Percentiles rank a stretch among this genome's conserved stretches.
phyloP scores from a whole-genome alignment of 1,139 yeast genomes.

The Saccharomyces hybrid region DNA sequence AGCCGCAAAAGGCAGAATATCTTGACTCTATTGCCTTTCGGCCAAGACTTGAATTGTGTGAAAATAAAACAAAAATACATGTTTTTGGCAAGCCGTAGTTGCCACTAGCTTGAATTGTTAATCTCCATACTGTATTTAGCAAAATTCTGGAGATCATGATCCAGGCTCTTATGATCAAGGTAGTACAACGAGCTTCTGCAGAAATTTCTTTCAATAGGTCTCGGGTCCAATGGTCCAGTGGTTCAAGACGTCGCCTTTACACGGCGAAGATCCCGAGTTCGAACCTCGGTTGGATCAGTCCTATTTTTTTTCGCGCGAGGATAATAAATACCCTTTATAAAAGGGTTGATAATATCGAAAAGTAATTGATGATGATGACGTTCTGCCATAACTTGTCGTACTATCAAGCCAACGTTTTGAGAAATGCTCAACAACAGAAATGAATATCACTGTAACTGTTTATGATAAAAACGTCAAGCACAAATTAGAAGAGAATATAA shows the following conservation, averaged over 20 bases:
- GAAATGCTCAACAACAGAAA: slow-evolving; percentile 7
- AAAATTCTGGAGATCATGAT: neutral
- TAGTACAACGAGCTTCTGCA: slow-evolving; percentile 1
- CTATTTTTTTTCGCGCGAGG: slow-evolving; percentile 4
- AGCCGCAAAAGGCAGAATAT: neutral
- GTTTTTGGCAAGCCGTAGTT: neutral
- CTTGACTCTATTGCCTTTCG: neutral
- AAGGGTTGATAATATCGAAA: neutral
- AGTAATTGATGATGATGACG: neutral
- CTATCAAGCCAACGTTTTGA: neutral
- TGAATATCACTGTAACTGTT: slow-evolving; percentile 9
- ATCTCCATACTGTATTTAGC: neutral
- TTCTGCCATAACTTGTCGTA: neutral
- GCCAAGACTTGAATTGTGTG: neutral
- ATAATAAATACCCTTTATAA: neutral
- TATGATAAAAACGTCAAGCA: slow-evolving; percentile 16
- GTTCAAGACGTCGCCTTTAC: slow-evolving; percentile 36
- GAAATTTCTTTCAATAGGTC: neutral
- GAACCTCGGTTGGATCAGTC: slow-evolving; percentile 34
- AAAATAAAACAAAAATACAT: neutral
- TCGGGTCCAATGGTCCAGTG: slow-evolving; percentile 34
- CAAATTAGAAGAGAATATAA: neutral
- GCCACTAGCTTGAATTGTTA: neutral
- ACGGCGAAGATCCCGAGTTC: slow-evolving; percentile 37
- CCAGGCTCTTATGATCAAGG: neutral